Evolutionary conservation across 768 basidiomycete species (phyloP).

Genomic region (Roridomyces roridus): DNA sequence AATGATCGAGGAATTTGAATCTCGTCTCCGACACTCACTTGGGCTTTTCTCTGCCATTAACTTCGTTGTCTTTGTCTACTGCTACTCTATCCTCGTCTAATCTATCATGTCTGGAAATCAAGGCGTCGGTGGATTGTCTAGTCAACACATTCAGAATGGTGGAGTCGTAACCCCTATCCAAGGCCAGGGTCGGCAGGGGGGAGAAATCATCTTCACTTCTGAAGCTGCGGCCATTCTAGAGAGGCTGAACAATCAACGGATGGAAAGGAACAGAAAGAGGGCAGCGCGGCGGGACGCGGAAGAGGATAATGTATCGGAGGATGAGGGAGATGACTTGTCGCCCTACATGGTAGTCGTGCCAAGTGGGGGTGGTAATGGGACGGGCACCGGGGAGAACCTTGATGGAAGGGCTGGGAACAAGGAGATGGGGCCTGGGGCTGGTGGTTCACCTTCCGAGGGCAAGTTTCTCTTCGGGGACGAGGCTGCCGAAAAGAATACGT

Average conservation of each 20-base stretch:
- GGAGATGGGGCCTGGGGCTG: neutral
- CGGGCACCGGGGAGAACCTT: neutral
- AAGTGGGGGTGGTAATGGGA: too few relatives aligned
- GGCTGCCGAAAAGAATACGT: neutral
- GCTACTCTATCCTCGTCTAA: too few relatives aligned
- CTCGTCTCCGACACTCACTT: neutral
- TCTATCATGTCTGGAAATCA: too few relatives aligned
- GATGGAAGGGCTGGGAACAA: neutral
- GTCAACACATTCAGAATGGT: too few relatives aligned
- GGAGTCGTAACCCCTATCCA: neutral
- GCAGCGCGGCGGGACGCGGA: neutral
- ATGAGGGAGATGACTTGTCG: neutral
- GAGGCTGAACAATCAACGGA: neutral
- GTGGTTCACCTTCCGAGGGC: too few relatives aligned
- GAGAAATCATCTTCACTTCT: neutral
- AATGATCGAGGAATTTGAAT: neutral
- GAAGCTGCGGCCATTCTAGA: neutral
- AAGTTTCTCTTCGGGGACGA: conserved; percentile 1
- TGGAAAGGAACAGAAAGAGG: neutral
- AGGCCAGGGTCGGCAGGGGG: neutral
- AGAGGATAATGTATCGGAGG: neutral
- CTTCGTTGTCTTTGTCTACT: too few relatives aligned
- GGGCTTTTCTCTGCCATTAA: neutral
- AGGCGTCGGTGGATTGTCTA: too few relatives aligned
- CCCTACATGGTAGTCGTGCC: neutral